Evolutionary conservation across 1,284 basidiomycete species (phyloP), one percentile per base, ranked within the genome.

Genomic region (Puccinia novopanici): DNA sequence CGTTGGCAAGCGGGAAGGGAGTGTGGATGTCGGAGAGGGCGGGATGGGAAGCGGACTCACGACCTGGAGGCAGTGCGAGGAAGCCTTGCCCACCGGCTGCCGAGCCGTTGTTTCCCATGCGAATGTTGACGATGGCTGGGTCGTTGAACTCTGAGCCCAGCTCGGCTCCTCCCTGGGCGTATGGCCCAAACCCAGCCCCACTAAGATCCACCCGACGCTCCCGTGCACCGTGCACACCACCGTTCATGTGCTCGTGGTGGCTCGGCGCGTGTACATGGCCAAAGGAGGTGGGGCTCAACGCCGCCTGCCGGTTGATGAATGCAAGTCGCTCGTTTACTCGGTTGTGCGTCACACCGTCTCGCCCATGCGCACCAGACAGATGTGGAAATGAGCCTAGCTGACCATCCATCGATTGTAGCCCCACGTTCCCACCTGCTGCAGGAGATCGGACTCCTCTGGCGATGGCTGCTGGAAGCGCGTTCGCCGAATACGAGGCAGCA

Each of bases 401-500:
- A 17, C 30, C 67, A 52, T 72, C 67, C 34, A 59, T 71, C 19
- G 77, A 63, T 45, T 68, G 68, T n/a, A 67, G 52, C 19, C 63
- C 40, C 27, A 40, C 40, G n/a, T 42, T 63, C 3, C 37, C n/a
- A 61, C 48, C 70, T 37, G 50, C 70, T 13, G 65, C 77, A 19
- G 77, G 77, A 12, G 77, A 79, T 59, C 67, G 65, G 10, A 79
- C 54, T 5, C 77, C 77, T 42, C 77, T 34, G 6, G 77, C 77
- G 24, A 79, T 42, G 4, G 77, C 77, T 15, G 57, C 77, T 12
- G 77, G 77, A 13, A 79, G 77, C 40, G 77, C 77, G 59, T 79
- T 79, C 0, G 77, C 77, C n/a, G 77, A 79, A 19, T 79, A 79
- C 34, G 77, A 79, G 30, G 77, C 77, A 2, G 77, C 67, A 42